A percentile compares a stretch with the other conserved stretches of the same genome.
These are phyloP conservation scores for Aspergillus novoparasiticus DNA, from an alignment of 2,329 filamentous ascomycete genomes.

Conservation along the genomic window DNA sequence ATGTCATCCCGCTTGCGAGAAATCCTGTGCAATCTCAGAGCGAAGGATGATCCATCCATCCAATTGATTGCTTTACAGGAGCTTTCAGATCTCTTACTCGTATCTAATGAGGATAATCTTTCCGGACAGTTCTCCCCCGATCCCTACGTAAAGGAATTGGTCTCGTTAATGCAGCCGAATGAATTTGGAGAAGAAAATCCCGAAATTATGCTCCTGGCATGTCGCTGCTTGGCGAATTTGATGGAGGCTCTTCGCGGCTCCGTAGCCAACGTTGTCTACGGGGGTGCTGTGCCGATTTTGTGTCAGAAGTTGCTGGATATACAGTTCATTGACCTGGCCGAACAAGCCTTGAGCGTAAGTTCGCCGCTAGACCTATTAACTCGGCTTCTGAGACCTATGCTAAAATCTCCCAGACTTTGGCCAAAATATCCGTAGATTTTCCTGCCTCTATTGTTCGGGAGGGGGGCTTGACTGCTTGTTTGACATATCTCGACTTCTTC, in stretches of 20 bases:
- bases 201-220: slow-evolving; percentile 95
- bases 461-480: slow-evolving; percentile 90
- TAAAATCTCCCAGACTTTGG: slow-evolving; percentile 65
- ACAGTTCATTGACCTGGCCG: slow-evolving; percentile 93
- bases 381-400: not conserved
- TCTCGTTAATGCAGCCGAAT: slow-evolving; percentile 86
- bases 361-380: not conserved
- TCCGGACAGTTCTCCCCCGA: slow-evolving; percentile 94
- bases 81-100: slow-evolving; percentile 85
- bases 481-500: slow-evolving; percentile 97
- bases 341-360: slow-evolving; percentile 83
- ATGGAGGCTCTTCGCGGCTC: slow-evolving; percentile 96
- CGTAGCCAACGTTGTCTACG: slow-evolving; percentile 94
- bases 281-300: slow-evolving; percentile 90
- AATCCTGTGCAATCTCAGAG: slow-evolving; percentile 72
- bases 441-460: slow-evolving; percentile 93
- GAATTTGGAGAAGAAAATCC: slow-evolving; percentile 88
- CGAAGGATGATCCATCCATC: slow-evolving; percentile 81
- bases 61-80: slow-evolving; percentile 93
- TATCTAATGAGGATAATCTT: slow-evolving; percentile 95
- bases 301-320: slow-evolving; percentile 96
- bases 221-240: slow-evolving; percentile 90
- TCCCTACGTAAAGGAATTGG: slow-evolving; percentile 91
- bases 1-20: slow-evolving; percentile 78
- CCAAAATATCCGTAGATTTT: slow-evolving; percentile 97